Evolutionary conservation across 2,329 filamentous ascomycete genomes (phyloP), one percentile per base, ranked within the genome.

Genomic region (Huntiella abstrusa): DNA sequence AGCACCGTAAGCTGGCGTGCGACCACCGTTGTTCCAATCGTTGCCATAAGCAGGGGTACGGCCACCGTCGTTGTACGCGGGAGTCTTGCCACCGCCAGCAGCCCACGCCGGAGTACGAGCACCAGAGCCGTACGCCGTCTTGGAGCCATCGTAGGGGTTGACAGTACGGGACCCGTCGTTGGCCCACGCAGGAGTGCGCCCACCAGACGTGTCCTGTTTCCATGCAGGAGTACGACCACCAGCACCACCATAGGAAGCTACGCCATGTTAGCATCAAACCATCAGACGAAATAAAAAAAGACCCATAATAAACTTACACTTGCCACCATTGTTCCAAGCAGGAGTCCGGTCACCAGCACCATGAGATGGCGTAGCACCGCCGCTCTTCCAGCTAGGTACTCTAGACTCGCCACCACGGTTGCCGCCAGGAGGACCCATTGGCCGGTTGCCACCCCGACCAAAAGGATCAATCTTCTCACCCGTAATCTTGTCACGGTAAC

Each of bases 401-500:
- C 62, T 68, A 13, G 28, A 33, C 22, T 43, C 41, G 17, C 41
- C 32, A 54, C 55, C 65, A 59, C 55, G 63, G 56, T 54, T 63
- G 54, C 60, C 60, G 7, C 61, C 61, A 15, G 62, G 63, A 41
- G 69, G 67, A 42, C 56, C 59, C 45, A 50, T 51, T 5, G 46
- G 39, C 49, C 59, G 56, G 34, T 43, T 43, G 50, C 64, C 61
- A 15, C 68, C 66, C 46, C 63, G 64, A 43, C 64, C 62, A 48
- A 73, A 73, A 48, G 83, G 75, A 53, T 87, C 80, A 51, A 93
- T 80, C n/a, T 72, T 73, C 47, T 78, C 74, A 40, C 86, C 87
- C 3, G 81, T 88, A 47, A 80, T 63, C 51, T 74, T 83, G 66
- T 98, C 88, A 60, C 88, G 87, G 63, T 92, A 82, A 17, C 74